Conservation (phyloP, 2,329 filamentous ascomycete species). For the Botrytis elliptica region DNA sequence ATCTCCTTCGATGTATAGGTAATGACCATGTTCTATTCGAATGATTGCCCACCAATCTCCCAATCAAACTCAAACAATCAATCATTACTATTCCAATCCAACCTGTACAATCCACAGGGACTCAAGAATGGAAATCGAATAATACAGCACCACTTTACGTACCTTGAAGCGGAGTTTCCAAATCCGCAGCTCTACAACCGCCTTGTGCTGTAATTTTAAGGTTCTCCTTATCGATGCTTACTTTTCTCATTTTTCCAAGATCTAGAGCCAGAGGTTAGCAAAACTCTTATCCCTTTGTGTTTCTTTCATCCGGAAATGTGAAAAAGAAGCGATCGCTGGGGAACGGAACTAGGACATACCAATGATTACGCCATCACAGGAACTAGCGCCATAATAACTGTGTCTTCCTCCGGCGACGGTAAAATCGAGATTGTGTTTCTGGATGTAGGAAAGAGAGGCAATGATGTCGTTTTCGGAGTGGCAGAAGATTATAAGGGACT, state of each 20-base stretch:
- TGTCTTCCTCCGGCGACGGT: neutral
- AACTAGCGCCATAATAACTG: neutral
- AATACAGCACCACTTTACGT: neutral
- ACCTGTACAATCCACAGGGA: neutral
- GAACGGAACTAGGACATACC: neutral
- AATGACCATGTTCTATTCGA: neutral
- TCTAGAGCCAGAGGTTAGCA: neutral
- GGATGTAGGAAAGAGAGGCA: neutral
- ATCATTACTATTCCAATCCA: neutral
- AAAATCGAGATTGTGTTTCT: neutral
- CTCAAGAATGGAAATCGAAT: neutral
- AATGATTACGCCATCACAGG: neutral
- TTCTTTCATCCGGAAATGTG: rapidly evolving
- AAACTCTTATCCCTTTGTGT: rapidly evolving
- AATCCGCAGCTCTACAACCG: neutral
- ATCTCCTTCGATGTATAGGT: neutral
- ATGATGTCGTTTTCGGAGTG: neutral
- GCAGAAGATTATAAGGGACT: neutral
- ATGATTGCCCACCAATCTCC: neutral
- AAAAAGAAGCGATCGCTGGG: neutral
- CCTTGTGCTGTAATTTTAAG: neutral
- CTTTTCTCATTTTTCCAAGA: neutral
- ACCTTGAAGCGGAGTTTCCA: neutral
- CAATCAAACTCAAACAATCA: neutral
- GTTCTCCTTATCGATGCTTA: neutral